Conservation (phyloP, 208 protist species). For the Kentomonas sorsogonicus region DNA sequence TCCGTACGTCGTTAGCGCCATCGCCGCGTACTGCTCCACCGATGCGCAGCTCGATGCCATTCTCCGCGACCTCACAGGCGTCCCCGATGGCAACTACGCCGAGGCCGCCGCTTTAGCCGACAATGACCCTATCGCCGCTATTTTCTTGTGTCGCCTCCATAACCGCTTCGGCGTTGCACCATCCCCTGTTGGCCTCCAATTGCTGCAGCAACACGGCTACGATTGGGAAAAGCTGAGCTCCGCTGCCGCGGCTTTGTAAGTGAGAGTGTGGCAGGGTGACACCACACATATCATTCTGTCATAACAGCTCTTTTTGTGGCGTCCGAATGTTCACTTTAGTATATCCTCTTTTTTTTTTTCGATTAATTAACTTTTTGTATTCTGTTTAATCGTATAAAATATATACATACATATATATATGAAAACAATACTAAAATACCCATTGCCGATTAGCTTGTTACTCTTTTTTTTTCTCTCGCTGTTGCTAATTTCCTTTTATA, state of each 20-base stretch:
- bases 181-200: constrained; percentile 26
- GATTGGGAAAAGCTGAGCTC: constrained; percentile 49
- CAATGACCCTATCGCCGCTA: constrained; percentile 51
- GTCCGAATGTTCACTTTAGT: too few relatives aligned
- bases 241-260: background rate
- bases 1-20: constrained; percentile 39
- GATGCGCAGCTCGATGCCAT: constrained; percentile 63
- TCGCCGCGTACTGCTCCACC: constrained; percentile 33
- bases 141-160: constrained; percentile 68
- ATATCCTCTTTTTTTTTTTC: too few relatives aligned
- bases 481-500: constrained; percentile 1
- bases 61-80: constrained; percentile 53
- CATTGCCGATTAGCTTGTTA: background rate
- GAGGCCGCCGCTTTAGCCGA: constrained; percentile 52
- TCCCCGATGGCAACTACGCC: constrained; percentile 62
- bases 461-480: background rate
- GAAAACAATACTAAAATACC: too few relatives aligned
- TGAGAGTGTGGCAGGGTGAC: too few relatives aligned
- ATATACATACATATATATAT: too few relatives aligned
- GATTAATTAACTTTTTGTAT: too few relatives aligned
- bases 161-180: constrained; percentile 59
- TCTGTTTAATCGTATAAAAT: too few relatives aligned
- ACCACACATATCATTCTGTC: too few relatives aligned
- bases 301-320: too few relatives aligned
- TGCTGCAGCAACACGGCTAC: constrained; percentile 45